Evolutionary conservation across 306 rosid genomes (phyloP).

Genomic region (Fragaria vesca): DNA sequence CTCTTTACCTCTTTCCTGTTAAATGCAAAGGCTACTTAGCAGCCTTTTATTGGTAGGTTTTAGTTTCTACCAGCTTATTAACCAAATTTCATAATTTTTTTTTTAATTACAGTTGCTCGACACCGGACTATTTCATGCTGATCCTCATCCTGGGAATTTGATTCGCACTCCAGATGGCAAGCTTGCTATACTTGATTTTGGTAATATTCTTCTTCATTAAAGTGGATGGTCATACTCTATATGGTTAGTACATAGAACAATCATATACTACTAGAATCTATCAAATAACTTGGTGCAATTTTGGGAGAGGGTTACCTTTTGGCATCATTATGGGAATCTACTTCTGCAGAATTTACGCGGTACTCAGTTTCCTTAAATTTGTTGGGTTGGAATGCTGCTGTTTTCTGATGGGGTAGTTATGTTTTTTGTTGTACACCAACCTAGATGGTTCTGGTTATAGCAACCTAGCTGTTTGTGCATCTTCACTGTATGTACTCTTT

Average conservation of each 20-base stretch:
- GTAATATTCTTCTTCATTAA: conserved; percentile 42
- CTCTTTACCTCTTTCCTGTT: background rate
- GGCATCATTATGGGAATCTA: background rate
- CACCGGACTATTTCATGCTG: conserved; percentile 97
- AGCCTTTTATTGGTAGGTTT: background rate
- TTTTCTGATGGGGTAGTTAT: background rate
- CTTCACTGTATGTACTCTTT: background rate
- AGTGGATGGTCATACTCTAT: conserved; percentile 27
- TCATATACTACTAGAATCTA: background rate
- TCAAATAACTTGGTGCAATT: background rate
- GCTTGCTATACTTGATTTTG: conserved; percentile 96
- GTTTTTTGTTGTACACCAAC: background rate
- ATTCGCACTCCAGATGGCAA: conserved; percentile 99
- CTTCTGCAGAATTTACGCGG: background rate
- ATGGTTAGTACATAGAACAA: background rate
- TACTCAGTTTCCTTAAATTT: background rate
- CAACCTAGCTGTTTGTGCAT: background rate
- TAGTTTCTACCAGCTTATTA: background rate
- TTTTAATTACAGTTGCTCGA: conserved; percentile 71
- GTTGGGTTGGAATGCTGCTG: background rate
- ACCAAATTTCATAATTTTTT: conserved; percentile 18
- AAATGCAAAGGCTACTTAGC: background rate
- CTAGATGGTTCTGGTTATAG: background rate
- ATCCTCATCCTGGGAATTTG: conserved; percentile 98
- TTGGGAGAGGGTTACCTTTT: background rate